These are phyloP conservation scores for Spergularia bocconei DNA, from an alignment of 148 eudicot genomes.

Conservation along the genomic window DNA sequence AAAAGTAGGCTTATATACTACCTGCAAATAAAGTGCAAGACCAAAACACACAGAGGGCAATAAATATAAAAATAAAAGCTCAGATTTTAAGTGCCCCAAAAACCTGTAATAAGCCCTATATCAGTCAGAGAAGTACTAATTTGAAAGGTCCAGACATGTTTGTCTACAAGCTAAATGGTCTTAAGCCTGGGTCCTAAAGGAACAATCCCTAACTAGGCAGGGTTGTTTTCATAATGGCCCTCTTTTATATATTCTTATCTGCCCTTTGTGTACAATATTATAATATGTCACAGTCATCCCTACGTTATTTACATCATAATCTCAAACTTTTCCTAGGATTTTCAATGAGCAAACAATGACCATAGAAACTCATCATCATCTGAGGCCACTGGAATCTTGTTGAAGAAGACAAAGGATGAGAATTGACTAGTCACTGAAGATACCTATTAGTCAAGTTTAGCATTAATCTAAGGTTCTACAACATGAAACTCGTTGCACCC, in stretches of 20 bases:
- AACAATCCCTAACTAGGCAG: background rate
- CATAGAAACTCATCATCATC: constrained; percentile 8
- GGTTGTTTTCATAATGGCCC: constrained; percentile 1
- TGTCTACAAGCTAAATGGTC: constrained; percentile 7
- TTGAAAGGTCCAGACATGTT: constrained; percentile 2
- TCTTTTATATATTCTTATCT: constrained; percentile 1
- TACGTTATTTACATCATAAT: constrained; percentile 12
- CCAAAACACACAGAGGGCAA: background rate
- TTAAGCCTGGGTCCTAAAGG: constrained; percentile 1
- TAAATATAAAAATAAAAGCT: background rate
- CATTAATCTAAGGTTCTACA: no score
- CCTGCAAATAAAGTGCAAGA: constrained; percentile 12
- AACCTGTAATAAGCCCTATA: constrained; percentile 7
- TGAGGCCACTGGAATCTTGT: constrained; percentile 23
- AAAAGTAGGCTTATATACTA: constrained; percentile 5
- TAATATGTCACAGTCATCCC: constrained; percentile 25
- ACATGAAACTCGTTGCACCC: no score
- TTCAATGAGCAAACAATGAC: constrained; percentile 22
- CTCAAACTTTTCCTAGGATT: constrained; percentile 24
- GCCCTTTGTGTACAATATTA: background rate
- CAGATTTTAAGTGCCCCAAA: constrained; percentile 17
- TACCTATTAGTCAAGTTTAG: background rate
- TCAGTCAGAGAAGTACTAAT: constrained; percentile 17
- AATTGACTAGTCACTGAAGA: constrained; percentile 10
- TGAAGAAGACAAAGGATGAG: constrained; percentile 1